A percentile compares a stretch with the other conserved stretches of the same genome.
Evolutionary conservation across 192 early-diverging fungal genomes (phyloP).

Genomic region (Coemansia nantahalensis): DNA sequence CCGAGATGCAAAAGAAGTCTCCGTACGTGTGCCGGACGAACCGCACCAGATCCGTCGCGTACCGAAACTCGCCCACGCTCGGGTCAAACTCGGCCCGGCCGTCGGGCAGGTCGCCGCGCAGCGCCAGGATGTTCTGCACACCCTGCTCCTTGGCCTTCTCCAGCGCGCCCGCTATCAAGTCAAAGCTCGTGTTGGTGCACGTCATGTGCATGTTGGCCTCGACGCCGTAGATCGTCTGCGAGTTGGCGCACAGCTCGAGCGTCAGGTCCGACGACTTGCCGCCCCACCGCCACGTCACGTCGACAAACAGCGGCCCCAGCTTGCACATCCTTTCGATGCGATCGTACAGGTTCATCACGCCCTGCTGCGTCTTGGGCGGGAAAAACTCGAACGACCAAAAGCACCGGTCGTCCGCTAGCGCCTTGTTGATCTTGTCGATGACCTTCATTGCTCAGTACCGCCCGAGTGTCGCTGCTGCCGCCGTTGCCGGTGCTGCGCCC

Average conservation of each 20-base stretch:
- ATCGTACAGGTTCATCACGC: constrained; percentile 94
- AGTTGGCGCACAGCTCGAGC: constrained; percentile 82
- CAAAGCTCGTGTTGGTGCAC: constrained; percentile 94
- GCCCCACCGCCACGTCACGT: constrained; percentile 91
- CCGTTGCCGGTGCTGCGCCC: too few relatives aligned
- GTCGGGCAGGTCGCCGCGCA: constrained; percentile 92
- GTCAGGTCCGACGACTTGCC: constrained; percentile 86
- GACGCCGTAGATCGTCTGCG: constrained; percentile 90
- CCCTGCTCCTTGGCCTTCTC: constrained; percentile 87
- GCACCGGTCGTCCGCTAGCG: constrained; percentile 64
- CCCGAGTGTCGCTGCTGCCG: not conserved
- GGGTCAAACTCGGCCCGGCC: constrained; percentile 78
- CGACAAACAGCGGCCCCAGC: constrained; percentile 82
- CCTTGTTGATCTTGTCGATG: constrained; percentile 70
- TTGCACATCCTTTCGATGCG: constrained; percentile 96
- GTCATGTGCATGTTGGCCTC: constrained; percentile 98
- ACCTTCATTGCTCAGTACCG: constrained; percentile 58
- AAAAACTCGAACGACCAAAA: constrained; percentile 97
- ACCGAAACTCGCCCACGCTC: constrained; percentile 80
- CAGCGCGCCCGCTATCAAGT: constrained; percentile 84
- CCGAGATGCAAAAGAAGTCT: constrained; percentile 94
- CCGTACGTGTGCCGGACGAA: constrained; percentile 90
- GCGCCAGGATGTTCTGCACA: constrained; percentile 95
- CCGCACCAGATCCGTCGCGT: constrained; percentile 85
- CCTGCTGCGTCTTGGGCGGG: constrained; percentile 92